Base-by-base conservation (phyloP, 176 grass and related monocot species). In the Avena atlantica region DNA sequence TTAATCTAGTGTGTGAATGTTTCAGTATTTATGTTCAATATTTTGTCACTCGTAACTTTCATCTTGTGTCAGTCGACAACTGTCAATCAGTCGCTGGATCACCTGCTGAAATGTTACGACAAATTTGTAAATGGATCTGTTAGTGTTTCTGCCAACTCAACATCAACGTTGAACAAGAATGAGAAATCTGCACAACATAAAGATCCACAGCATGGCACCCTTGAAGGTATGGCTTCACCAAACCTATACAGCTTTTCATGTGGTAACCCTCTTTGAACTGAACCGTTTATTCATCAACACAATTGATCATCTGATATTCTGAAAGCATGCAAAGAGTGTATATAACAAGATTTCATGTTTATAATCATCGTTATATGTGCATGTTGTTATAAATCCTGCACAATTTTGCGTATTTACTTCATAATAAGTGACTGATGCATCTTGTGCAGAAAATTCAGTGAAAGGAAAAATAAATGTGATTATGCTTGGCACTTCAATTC, bases 21-120 rank as follows among this genome's bases (percentile, higher is more conserved):
- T 71, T 48, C 27, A 74, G 3, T 64, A 67, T 19, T 37, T 83
- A 14, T 57, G 16, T 83, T 83, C 15, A 21, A 0, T 48, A 85
- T 25, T 16, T 68, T 84, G 24, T 50, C 44, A 47, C 69, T 74
- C 81, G 84, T 70, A 86, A 56, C 66, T 83, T 83, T 77, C 21
- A 15, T 81, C 72, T 79, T 78, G 72, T 92, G 62, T 92, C 76
- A 90, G 91, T 83, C 84, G n/a, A 85, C 65, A 88, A 90, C 56
- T 71, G 34, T 93, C 24, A 87, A 86, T 34, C 61, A 79, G 74
- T 77, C 78, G 62, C 79, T 95, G 88, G 78, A 89, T 62, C 96
- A 92, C 88, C 70, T 98, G 88, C 83, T 98, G 27, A 83, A 86
- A 82, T 91, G 78, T 86, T 85, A 84, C 50, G 78, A 86, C 81